Evolutionary conservation across 176 grass and related monocot species (phyloP), one percentile per base, ranked within the genome.

Genomic region (Oryza rufipogon): DNA sequence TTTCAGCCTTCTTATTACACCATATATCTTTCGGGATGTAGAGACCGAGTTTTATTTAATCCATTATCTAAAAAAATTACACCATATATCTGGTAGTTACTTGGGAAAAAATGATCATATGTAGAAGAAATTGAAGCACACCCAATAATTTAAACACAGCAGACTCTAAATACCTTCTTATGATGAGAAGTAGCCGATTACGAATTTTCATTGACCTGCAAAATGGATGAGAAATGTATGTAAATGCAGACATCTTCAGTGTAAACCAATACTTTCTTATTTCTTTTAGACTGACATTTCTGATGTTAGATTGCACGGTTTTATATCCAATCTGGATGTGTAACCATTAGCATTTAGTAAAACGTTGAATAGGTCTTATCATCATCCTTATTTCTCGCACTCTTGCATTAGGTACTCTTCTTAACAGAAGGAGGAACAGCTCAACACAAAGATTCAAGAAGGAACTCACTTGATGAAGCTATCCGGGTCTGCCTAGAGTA

Each of bases 401-500:
- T 85, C 32, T 84, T 79, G n/a, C 36, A 85, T 85, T 80, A 98
- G 96, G 93, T 98, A 61, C 91, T 93, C 78, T 91, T 93, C 85
- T 87, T 95, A 70, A 93, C 96, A 76, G 91, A 95, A 87, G 93
- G 89, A 16, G 91, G 93, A 13, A 69, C 60, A 41, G 51, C 80
- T 11, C 92, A 83, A 73, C 80, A 94, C 83, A 34, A 52, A 17
- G 96, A 98, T 75, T 45, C 9, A 20, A 91, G 93, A 83, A 93
- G 91, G 81, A 98, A 98, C 75, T 92, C 96, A n/a, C 38, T 95
- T 58, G 88, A 94, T 2, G 75, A 92, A 58, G 96, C 91, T 14
- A 84, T 95, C 30, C 72, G 61, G 11, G 73, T 90, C 19, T 93
- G 96, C 76, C 64, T 83, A 80, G 80, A 91, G 30, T 68, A 80